Evolutionary conservation across 352 stramenopile genomes (phyloP).

Genomic region (Phytophthora vignae): DNA sequence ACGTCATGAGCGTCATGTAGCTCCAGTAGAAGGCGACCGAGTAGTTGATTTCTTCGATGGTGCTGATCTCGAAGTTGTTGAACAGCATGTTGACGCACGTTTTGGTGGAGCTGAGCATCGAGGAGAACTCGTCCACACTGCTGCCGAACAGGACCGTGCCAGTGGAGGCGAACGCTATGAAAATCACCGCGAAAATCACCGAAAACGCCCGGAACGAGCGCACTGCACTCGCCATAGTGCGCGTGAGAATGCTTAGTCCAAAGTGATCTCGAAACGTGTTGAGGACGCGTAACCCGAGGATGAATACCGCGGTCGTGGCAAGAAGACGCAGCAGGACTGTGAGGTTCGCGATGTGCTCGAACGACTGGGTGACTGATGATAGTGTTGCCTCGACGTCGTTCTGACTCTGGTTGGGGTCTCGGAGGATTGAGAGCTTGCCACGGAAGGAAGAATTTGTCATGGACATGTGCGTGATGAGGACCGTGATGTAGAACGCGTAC

Average conservation of each 20-base stretch:
- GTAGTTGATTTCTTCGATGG: constrained; percentile 44
- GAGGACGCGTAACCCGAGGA: constrained; percentile 47
- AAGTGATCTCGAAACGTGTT: constrained; percentile 61
- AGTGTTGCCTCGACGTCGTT: constrained; percentile 9
- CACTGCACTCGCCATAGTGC: constrained; percentile 57
- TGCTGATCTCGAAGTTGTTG: constrained; percentile 63
- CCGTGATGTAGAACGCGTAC: constrained; percentile 40
- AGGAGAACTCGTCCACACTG: constrained; percentile 60
- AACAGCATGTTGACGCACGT: constrained; percentile 78
- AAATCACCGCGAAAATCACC: constrained; percentile 61
- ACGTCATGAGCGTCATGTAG: constrained; percentile 70
- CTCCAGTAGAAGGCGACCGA: constrained; percentile 71
- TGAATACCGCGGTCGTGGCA: constrained; percentile 43
- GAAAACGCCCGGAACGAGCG: constrained; percentile 60
- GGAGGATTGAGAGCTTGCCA: constrained; percentile 37
- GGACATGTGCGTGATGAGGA: constrained; percentile 25
- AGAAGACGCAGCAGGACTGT: constrained; percentile 45
- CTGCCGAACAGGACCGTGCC: constrained; percentile 65
- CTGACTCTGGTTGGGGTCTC: constrained; percentile 12
- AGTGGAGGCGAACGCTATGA: constrained; percentile 56
- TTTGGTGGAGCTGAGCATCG: constrained; percentile 47
- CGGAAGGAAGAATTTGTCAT: constrained; percentile 24
- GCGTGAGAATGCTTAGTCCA: constrained; percentile 62
- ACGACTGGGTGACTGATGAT: constrained; percentile 21
- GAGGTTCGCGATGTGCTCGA: constrained; percentile 42